A percentile compares a stretch with the other conserved stretches of the same genome.
Evolutionary conservation across 2,329 filamentous ascomycete genomes (phyloP).

Genomic region (Phialocephala subalpina): DNA sequence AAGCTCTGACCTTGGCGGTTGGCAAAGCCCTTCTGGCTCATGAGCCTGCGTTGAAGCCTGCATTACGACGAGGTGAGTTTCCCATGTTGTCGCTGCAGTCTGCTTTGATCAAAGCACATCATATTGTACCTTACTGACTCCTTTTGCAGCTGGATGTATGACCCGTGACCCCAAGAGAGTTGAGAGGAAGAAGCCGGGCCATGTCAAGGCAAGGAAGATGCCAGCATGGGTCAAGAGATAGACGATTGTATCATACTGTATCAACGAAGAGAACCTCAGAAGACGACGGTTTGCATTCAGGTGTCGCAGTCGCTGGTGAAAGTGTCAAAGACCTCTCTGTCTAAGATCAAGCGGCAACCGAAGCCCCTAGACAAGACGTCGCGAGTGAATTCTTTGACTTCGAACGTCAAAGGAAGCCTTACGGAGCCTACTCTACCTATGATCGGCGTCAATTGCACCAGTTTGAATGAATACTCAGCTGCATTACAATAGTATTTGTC

Average conservation of each 20-base stretch:
- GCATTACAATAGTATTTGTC: too few species aligned
- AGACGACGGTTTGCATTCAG: not conserved
- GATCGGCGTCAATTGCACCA: too few species aligned
- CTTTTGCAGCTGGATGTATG: constrained; percentile 80
- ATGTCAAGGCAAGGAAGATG: constrained; percentile 97
- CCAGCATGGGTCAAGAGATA: constrained; percentile 91
- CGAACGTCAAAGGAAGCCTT: too few species aligned
- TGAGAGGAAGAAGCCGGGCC: constrained; percentile 97
- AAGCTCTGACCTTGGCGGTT: constrained; percentile 90
- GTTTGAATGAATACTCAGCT: too few species aligned
- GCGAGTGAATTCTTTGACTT: too few species aligned
- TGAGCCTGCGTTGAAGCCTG: constrained; percentile 89
- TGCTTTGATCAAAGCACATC: not conserved
- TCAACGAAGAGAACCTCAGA: constrained; percentile 3
- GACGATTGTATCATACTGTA: constrained; percentile 42
- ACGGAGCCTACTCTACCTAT: too few species aligned
- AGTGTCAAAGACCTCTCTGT: not conserved
- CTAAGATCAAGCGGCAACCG: too few species aligned
- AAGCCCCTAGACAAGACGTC: too few species aligned
- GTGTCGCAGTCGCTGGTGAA: not conserved
- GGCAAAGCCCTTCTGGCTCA: constrained; percentile 89
- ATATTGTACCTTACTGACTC: constrained; percentile 34
- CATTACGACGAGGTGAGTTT: constrained; percentile 83
- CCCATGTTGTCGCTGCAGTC: not conserved
- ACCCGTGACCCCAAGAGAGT: constrained; percentile 91